Evolutionary conservation across 768 basidiomycete species (phyloP), one percentile per base, ranked within the genome.

Genomic region (Suillus brevipes): DNA sequence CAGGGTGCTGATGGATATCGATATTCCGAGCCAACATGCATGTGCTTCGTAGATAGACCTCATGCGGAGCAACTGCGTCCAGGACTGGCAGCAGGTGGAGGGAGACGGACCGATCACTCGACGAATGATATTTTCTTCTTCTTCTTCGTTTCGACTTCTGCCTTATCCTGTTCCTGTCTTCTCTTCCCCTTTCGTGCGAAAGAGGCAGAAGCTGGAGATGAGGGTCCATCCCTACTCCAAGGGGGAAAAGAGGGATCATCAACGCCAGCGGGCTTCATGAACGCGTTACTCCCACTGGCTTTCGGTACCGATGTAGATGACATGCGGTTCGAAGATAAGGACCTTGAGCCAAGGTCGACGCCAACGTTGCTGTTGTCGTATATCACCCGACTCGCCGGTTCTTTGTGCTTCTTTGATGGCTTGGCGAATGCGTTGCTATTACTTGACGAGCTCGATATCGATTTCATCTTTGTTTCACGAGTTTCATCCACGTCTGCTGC

Each of bases 181-280:
- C 65, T 59, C 47, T 66, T 71, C 58, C 59, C 45, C 16, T 64
- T 67, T 37, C 65, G 37, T 28, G 67, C 36, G 61, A 18, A 58
- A 58, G 57, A 40, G 57, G 38, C 18, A 10, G 40, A 18, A 45
- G 58, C 14, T 50, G 14, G 57, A 7, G 59, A n/a, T 13, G 65
- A n/a, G 7, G 64, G 37, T 55, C 37, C 8, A n/a, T n/a, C n/a
- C n/a, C n/a, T n/a, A 66, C 18, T 31, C 45, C 31, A 37, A 61
- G 38, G 63, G 25, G 16, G 67, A 61, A 31, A 18, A 36, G 78
- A 74, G 40, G 82, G 84, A 50, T 79, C 84, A 64, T 88, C 86
- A 20, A 89, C 81, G 37, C 86, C 87, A 53, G 80, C 77, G 40
- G 87, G 87, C 68, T 86, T 87, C 65, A 87, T 67, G 73, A 88